phyloP scores from a whole-genome alignment of 495 filamentous ascomycete species.

The Venustampulla echinocandica region DNA sequence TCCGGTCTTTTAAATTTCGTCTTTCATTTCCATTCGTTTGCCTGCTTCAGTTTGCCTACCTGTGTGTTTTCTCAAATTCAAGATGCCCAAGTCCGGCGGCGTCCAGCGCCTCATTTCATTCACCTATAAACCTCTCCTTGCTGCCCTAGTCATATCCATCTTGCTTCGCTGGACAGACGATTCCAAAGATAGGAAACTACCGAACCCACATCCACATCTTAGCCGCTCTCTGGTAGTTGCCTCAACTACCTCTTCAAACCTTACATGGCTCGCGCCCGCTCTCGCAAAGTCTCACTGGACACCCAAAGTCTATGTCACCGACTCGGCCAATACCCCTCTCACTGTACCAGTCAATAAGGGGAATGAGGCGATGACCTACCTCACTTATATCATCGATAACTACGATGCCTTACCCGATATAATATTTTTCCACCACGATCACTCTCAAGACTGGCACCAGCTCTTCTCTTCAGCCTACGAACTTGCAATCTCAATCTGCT shows the following conservation, averaged over 20 bases:
- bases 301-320: background rate
- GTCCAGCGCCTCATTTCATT: background rate
- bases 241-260: background rate
- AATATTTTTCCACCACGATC: slow-evolving; percentile 38
- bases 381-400: slow-evolving; percentile 63
- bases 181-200: background rate
- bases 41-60: too few relatives aligned
- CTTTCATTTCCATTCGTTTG: too few relatives aligned
- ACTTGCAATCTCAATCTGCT: slow-evolving; percentile 33
- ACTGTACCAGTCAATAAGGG: slow-evolving; percentile 57
- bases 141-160: background rate
- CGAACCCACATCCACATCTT: background rate
- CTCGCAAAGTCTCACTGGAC: background rate
- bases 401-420: slow-evolving; percentile 52
- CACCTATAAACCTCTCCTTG: background rate
- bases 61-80: too few relatives aligned
- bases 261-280: background rate
- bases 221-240: background rate
- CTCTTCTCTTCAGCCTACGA: slow-evolving; percentile 7
- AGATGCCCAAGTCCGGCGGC: too few relatives aligned
- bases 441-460: slow-evolving; percentile 36
- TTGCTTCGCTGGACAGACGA: background rate
- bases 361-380: slow-evolving; percentile 68
- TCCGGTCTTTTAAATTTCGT: too few relatives aligned
- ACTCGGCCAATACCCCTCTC: background rate